A percentile compares a stretch with the other conserved stretches of the same genome.
These are phyloP conservation scores for Entomortierella chlamydospora DNA, from an alignment of 192 early-diverging fungal genomes.

Conservation along the genomic window DNA sequence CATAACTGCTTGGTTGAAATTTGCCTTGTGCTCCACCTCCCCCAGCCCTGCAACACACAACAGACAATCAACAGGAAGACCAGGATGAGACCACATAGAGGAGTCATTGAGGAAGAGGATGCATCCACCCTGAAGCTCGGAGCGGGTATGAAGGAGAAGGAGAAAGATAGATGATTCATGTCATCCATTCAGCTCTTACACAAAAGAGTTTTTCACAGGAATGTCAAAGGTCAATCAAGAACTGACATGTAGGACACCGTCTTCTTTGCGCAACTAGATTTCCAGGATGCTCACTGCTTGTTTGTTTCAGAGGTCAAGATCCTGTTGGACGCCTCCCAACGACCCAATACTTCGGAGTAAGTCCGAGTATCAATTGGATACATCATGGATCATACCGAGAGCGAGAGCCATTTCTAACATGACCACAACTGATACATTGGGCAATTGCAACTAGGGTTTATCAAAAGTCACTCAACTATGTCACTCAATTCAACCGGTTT, in stretches of 20 bases:
- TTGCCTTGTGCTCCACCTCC: background rate
- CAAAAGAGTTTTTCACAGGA: too few species aligned
- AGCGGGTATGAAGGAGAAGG: slow-evolving; percentile 52
- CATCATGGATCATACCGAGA: too few species aligned
- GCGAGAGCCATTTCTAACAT: too few species aligned
- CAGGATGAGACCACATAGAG: slow-evolving; percentile 57
- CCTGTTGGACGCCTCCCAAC: slow-evolving; percentile 68
- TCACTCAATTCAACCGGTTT: slow-evolving; percentile 84
- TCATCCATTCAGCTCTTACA: background rate
- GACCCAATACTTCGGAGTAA: slow-evolving; percentile 64
- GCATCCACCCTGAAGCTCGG: slow-evolving; percentile 71
- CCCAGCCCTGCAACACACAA: background rate
- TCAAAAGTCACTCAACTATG: slow-evolving; percentile 89
- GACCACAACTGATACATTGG: too few species aligned
- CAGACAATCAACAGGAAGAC: background rate
- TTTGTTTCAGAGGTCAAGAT: slow-evolving; percentile 80
- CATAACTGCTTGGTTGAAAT: too few species aligned
- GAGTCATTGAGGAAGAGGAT: slow-evolving; percentile 71
- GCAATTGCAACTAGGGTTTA: slow-evolving; percentile 65
- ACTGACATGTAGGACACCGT: background rate
- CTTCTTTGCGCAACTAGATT: slow-evolving; percentile 56
- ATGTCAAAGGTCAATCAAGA: background rate
- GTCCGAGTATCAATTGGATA: background rate
- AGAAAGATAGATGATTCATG: background rate
- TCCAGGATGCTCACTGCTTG: slow-evolving; percentile 77